Conservation (phyloP, 2,329 filamentous ascomycete genomes). For the Thelonectria rubi region DNA sequence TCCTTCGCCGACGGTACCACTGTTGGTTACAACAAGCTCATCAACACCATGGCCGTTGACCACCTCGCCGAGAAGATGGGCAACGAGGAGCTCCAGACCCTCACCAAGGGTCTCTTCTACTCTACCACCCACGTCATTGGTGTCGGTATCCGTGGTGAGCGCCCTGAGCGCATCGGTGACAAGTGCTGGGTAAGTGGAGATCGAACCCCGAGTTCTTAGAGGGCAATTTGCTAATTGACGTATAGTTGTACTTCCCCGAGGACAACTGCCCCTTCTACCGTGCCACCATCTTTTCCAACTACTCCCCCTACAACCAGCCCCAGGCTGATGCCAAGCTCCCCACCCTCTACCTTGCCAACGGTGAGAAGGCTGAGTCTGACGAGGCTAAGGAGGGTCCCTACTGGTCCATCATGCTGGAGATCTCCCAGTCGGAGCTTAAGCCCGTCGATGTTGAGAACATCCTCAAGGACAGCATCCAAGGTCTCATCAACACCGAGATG, state of each 20-base stretch:
- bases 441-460: constrained; percentile 87
- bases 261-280: constrained; percentile 99
- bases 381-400: constrained; percentile 89
- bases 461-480: constrained; percentile 91
- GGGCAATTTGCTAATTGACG: constrained; percentile 33
- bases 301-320: constrained; percentile 98
- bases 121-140: constrained; percentile 97
- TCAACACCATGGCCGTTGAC: constrained; percentile 97
- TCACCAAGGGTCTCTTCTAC: constrained; percentile 94
- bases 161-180: constrained; percentile 96
- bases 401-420: constrained; percentile 99
- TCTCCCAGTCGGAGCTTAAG: constrained; percentile 96
- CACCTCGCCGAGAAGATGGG: constrained; percentile 86
- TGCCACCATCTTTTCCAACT: constrained; percentile 99
- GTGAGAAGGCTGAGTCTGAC: constrained; percentile 77
- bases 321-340: constrained; percentile 82
- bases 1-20: constrained; percentile 85
- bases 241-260: constrained; percentile 94
- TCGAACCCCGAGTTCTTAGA: not conserved
- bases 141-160: constrained; percentile 89
- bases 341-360: constrained; percentile 85
- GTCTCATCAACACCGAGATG: constrained; percentile 98
- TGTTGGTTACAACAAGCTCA: constrained; percentile 88
- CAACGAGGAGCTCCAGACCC: constrained; percentile 81
- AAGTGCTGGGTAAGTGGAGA: constrained; percentile 86